Conservation (phyloP, 345 rosid genomes). For the Bruguiera gymnorhiza region DNA sequence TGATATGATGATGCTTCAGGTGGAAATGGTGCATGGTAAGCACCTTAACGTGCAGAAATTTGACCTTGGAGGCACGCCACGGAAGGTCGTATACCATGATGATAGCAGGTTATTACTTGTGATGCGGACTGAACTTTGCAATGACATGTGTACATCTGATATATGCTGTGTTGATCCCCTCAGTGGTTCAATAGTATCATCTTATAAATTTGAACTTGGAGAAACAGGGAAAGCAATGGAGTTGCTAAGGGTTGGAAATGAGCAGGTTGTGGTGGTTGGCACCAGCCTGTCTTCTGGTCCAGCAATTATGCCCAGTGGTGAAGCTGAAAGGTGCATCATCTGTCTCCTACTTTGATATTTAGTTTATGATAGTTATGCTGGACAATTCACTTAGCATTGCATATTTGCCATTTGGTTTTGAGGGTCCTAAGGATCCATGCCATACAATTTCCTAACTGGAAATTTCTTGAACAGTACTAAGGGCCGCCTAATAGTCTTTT, state of each 20-base stretch:
- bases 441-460: slow-evolving; percentile 12
- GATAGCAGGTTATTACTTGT: slow-evolving; percentile 83
- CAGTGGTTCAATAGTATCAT: slow-evolving; percentile 68
- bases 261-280: slow-evolving; percentile 81
- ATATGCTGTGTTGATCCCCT: slow-evolving; percentile 85
- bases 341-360: slow-evolving; percentile 4
- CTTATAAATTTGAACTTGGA: slow-evolving; percentile 67
- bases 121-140: slow-evolving; percentile 81
- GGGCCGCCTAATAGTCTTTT: slow-evolving; percentile 80
- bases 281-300: slow-evolving; percentile 89
- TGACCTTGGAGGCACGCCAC: slow-evolving; percentile 91
- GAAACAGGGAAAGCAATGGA: slow-evolving; percentile 96
- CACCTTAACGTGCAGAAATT: slow-evolving; percentile 91
- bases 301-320: slow-evolving; percentile 94
- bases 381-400: not conserved
- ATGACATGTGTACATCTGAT: slow-evolving; percentile 64
- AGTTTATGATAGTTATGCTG: not conserved
- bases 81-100: slow-evolving; percentile 84
- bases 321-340: slow-evolving; percentile 81
- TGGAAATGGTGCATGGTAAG: slow-evolving; percentile 87
- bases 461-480: slow-evolving; percentile 59
- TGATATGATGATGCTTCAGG: slow-evolving; percentile 42
- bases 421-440: too few species aligned
- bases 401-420: not conserved
- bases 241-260: slow-evolving; percentile 75